Evolutionary conservation across 345 rosid genomes (phyloP).

Genomic region (Sisymbrium altissimum): DNA sequence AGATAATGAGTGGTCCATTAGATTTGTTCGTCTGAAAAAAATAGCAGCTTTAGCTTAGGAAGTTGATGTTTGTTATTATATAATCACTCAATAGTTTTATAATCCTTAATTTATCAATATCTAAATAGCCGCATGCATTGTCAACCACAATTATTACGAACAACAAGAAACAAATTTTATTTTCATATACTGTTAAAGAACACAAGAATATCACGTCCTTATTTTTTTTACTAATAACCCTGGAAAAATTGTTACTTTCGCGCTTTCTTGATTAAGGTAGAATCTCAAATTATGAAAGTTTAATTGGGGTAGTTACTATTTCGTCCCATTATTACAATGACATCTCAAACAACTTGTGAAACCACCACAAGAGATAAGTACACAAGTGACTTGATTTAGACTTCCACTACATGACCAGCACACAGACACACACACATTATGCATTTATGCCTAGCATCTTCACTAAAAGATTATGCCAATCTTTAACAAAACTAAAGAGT

Average conservation of each 20-base stretch:
- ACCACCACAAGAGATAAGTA: not conserved
- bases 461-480: not conserved
- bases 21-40: too few species aligned
- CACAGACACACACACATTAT: not conserved
- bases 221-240: too few species aligned
- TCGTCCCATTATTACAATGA: not conserved
- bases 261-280: not conserved
- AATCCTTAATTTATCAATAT: too few species aligned
- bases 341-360: slow-evolving; percentile 4
- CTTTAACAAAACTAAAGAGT: not conserved
- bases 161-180: too few species aligned
- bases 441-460: not conserved
- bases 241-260: not conserved
- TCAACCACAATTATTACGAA: too few species aligned
- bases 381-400: not conserved
- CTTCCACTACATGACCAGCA: not conserved
- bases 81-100: too few species aligned
- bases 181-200: too few species aligned
- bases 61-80: too few species aligned
- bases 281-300: slow-evolving; percentile 8
- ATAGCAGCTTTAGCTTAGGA: too few species aligned
- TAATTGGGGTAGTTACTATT: not conserved
- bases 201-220: too few species aligned
- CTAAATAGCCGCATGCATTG: too few species aligned
- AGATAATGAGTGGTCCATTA: too few species aligned